Evolutionary conservation across 352 stramenopile species (phyloP), one percentile per base, ranked within the genome.

Genomic region (Pythium phragmitis): DNA sequence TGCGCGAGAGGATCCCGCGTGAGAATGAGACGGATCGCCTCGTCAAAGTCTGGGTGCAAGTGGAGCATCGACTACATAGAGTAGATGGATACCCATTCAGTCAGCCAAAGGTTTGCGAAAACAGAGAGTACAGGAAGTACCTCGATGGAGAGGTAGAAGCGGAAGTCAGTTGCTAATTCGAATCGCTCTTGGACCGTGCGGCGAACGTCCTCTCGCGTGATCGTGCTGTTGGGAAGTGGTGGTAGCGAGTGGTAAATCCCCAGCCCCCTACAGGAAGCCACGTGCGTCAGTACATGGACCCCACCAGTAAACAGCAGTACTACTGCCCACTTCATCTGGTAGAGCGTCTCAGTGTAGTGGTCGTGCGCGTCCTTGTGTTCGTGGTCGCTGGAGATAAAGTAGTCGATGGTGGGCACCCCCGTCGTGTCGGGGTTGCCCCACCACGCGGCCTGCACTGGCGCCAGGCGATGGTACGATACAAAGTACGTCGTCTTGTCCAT

Each of bases 401-500:
- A 91, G 45, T 92, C 82, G 59, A 94, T 83, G 6, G 75, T 72
- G 23, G 76, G 79, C 0, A 91, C 74, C 9, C 85, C 81, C 0
- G 81, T 82, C 0, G 85, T 94, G 58, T 92, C 85, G 13, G 85
- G 70, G 52, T 89, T 88, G 6, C 80, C 83, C 77, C 80, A 92
- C 83, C 83, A 94, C 54, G 69, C 79, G 3, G 83, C 83, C 72
- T 94, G 85, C 7, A 91, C 57, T 11, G 75, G 74, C 16, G 85
- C 85, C 26, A 94, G 70, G 0, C 82, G 82, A 56, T 77, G 64
- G 23, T 89, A 83, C 33, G 81, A 82, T 21, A 94, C 42, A 48
- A 92, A 91, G 52, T 82, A 94, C 8, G 80, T 88, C n/a, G 77
- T 82, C 41, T 89, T 87, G 65, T 94, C 82, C 70, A 87, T 85